Base-by-base conservation (phyloP, 768 basidiomycete genomes). In the Rhizopogon vinicolor region DNA sequence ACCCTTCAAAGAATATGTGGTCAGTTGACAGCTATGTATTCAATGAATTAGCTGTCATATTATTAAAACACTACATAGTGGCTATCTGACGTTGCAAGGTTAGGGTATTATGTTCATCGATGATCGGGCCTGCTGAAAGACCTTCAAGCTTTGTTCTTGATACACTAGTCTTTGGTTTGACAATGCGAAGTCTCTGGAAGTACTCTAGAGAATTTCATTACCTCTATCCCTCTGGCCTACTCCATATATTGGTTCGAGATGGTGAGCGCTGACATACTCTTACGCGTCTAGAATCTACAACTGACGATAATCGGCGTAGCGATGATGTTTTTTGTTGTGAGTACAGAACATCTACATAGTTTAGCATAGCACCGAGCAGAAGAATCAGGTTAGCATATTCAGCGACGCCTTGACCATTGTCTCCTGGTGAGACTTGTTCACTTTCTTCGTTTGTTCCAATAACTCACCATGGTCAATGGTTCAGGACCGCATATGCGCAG, bases 181-280 rank as follows among this genome's bases (percentile, higher is more conserved):
- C 63, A 7, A 48, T 5, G 3, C 25, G 5, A 8, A 48, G 51
- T 39, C 59, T 69, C 19, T 18, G 19, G 33, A 52, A 33, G 7
- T 22, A 44, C 14, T 37, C 25, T 1, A 41, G 7, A 9, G 54
- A 31, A 31, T 44, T 41, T 14, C 18, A 4, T 19, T 13, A 5
- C 1, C 3, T 46, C n/a, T 16, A 14, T 10, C 48, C 56, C 4
- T 66, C 62, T n/a, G 29, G 28, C 2, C 53, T 70, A 28, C 12
- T 60, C 7, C 44, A 6, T 35, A 44, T 60, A 40, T 68, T 67
- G 14, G 18, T 46, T n/a, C 59, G 65, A 46, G 68, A 67, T 19
- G 65, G 66, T 68, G 45, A 57, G 63, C 3, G 31, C 31, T 7
- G 31, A 8, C 7, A 18, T 33, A 10, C 29, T 35, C 19, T 4